phyloP scores from a whole-genome alignment of 2,329 filamentous ascomycete genomes.

The Phialocephala subalpina region DNA sequence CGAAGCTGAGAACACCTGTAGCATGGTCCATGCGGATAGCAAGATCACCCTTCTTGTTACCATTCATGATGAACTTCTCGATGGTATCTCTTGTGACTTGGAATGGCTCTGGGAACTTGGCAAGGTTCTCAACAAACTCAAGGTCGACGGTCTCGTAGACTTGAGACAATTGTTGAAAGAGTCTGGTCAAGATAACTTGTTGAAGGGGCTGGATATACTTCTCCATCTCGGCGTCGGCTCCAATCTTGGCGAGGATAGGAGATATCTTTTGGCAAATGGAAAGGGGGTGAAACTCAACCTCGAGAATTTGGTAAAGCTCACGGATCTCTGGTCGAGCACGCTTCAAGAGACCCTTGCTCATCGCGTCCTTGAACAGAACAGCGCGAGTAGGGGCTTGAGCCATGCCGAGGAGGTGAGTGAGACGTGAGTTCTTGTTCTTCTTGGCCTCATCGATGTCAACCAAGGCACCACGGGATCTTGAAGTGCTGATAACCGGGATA shows the following conservation, averaged over 20 bases:
- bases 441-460: conserved; percentile 96
- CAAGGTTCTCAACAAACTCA: conserved; percentile 90
- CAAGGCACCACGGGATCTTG: conserved; percentile 91
- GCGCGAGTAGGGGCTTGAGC: conserved; percentile 85
- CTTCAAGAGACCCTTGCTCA: conserved; percentile 93
- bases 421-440: conserved; percentile 98
- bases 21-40: conserved; percentile 96
- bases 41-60: conserved; percentile 99
- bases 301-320: conserved; percentile 97
- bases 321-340: conserved; percentile 94
- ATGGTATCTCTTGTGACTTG: conserved; percentile 90
- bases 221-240: conserved; percentile 93
- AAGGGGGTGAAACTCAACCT: conserved; percentile 98
- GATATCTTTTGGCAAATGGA: conserved; percentile 99
- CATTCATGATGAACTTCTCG: conserved; percentile 99
- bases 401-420: conserved; percentile 97
- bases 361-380: conserved; percentile 92
- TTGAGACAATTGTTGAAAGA: conserved; percentile 99
- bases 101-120: conserved; percentile 96
- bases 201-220: conserved; percentile 96
- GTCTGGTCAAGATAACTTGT: conserved; percentile 96
- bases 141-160: conserved; percentile 98
- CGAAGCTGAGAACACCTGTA: conserved; percentile 93
- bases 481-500: conserved; percentile 99
- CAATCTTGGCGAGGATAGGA: conserved; percentile 92